These are phyloP conservation scores for Eimeria sp. DNA, from an alignment of 169 alveolate genomes.

Conservation along the genomic window DNA sequence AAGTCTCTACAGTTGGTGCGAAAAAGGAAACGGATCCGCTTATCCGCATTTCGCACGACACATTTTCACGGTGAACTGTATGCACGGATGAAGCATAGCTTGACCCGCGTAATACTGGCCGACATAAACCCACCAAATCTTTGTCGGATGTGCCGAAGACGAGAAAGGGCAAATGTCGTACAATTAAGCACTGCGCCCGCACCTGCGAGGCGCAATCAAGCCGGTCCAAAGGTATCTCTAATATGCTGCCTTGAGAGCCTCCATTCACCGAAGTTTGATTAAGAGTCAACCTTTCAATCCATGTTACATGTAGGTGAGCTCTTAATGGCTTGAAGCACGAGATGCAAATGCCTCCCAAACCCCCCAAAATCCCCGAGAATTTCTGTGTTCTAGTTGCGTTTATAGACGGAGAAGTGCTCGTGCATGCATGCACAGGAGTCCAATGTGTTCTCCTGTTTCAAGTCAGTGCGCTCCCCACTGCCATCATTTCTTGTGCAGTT, in stretches of 20 bases:
- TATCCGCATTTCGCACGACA: not conserved
- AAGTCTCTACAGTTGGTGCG: not conserved
- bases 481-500: not conserved
- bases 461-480: not conserved
- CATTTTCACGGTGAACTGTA: not conserved
- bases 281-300: not conserved
- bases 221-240: not conserved
- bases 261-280: not conserved
- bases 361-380: not conserved
- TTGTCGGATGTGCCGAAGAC: conserved; percentile 88
- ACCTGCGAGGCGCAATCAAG: conserved; percentile 60
- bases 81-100: not conserved
- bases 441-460: not conserved
- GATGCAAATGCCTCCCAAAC: not conserved
- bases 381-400: not conserved
- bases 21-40: not conserved
- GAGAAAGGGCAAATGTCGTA: conserved; percentile 89
- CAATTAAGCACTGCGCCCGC: conserved; percentile 86
- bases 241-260: not conserved
- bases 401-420: not conserved
- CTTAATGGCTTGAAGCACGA: not conserved
- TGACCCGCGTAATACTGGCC: not conserved
- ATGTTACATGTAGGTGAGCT: not conserved
- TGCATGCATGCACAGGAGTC: not conserved
- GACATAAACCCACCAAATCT: conserved; percentile 76